Percentiles rank a stretch among this genome's conserved stretches.
Conservation (phyloP, 176 grass and related monocot species). For the Hordeum vulgare region MorexV3_pseudomolecules_assembly NC_058521.1:501678828-501679327, state of each 20-base stretch:
- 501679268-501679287: no score
- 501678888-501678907: conserved; percentile 19
- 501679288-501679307: no score
- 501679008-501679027: conserved; percentile 10
- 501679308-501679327: no score
- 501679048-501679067: neutral
- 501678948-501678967: conserved; percentile 12
- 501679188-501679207: neutral
- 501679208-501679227: no score
- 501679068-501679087: neutral
- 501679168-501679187: neutral
- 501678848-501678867: neutral
- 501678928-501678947: neutral
- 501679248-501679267: no score
- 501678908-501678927: conserved; percentile 31
- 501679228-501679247: no score
- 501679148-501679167: neutral
- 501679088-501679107: neutral
- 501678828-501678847: neutral
- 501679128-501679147: neutral
- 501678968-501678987: neutral
- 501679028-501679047: neutral
- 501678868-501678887: conserved; percentile 15
- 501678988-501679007: conserved; percentile 1
- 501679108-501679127: neutral